A percentile compares a stretch with the other conserved stretches of the same genome.
phyloP scores from a whole-genome alignment of 2,329 filamentous ascomycete genomes.

The Paracamarosporium sp. region DNA sequence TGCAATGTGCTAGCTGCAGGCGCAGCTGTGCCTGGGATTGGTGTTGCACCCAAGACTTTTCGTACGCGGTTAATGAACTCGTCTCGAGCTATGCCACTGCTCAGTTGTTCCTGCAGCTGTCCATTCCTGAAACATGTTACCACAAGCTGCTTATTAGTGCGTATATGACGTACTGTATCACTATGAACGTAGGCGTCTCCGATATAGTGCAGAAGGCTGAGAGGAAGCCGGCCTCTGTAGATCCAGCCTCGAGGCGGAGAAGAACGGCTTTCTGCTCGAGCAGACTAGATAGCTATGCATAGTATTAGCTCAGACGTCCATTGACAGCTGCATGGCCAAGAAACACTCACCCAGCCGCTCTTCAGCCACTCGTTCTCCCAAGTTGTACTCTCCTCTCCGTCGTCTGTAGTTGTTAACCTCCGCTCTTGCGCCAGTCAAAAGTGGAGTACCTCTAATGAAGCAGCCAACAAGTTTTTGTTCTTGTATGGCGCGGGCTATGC shows the following conservation, averaged over 20 bases:
- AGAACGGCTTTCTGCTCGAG: conserved; percentile 70
- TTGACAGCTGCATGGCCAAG: not conserved
- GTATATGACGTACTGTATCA: conserved; percentile 68
- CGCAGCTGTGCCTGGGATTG: conserved; percentile 31
- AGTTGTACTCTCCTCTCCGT: conserved; percentile 68
- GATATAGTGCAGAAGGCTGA: conserved; percentile 83
- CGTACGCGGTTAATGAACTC: conserved; percentile 69
- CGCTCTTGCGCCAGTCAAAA: not conserved
- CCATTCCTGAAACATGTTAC: conserved; percentile 61
- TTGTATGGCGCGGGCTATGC: conserved; percentile 76
- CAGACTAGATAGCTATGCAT: conserved; percentile 50
- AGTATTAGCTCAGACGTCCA: not conserved
- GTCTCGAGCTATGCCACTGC: conserved; percentile 67
- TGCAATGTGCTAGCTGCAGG: conserved; percentile 16
- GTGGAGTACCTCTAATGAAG: conserved; percentile 74
- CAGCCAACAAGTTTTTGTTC: conserved; percentile 81
- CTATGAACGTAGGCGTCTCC: conserved; percentile 76
- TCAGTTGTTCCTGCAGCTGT: conserved; percentile 77
- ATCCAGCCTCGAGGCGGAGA: conserved; percentile 73
- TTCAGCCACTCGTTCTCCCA: conserved; percentile 76
- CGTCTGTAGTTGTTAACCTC: conserved; percentile 60
- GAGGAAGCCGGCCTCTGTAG: conserved; percentile 81
- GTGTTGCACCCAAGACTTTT: conserved; percentile 41
- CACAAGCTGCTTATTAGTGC: not conserved
- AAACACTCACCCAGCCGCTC: conserved; percentile 42